phyloP scores from a whole-genome alignment of 176 grass and related monocot species.

The Paspalum notatum region DNA sequence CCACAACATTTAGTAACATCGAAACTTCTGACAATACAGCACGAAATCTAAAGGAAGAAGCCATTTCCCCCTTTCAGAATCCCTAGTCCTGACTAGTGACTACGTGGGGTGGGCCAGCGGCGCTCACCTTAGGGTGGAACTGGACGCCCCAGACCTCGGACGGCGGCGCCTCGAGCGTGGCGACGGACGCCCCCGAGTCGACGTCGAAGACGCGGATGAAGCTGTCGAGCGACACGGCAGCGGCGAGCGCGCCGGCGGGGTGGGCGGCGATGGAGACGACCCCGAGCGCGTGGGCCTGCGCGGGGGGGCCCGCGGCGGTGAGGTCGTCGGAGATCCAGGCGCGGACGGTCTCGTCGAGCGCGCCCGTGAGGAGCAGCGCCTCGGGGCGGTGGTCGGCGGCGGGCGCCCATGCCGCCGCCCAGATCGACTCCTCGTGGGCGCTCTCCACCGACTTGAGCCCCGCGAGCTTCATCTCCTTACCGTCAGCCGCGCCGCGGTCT shows the following conservation, averaged over 20 bases:
- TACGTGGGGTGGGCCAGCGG: not conserved
- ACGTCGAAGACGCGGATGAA: constrained; percentile 84
- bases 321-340: constrained; percentile 80
- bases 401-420: constrained; percentile 83
- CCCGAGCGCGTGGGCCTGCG: constrained; percentile 64
- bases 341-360: constrained; percentile 83
- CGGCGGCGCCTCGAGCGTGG: constrained; percentile 74
- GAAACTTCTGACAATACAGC: not conserved
- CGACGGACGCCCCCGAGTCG: constrained; percentile 63
- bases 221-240: constrained; percentile 76
- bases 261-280: constrained; percentile 72
- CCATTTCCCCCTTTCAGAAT: not conserved
- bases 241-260: constrained; percentile 66
- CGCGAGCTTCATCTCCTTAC: constrained; percentile 78
- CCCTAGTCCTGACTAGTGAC: no score
- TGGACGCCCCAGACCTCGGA: constrained; percentile 94
- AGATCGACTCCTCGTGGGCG: constrained; percentile 92
- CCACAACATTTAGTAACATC: not conserved
- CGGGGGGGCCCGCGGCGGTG: constrained; percentile 40
- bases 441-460: constrained; percentile 79
- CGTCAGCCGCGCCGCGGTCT: no score
- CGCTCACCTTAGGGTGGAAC: constrained; percentile 86
- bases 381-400: constrained; percentile 51
- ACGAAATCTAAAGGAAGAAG: not conserved
- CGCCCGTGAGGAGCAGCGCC: constrained; percentile 75